Base-by-base conservation (phyloP, 805 yeast species). In the Pichia kluyveri region DNA sequence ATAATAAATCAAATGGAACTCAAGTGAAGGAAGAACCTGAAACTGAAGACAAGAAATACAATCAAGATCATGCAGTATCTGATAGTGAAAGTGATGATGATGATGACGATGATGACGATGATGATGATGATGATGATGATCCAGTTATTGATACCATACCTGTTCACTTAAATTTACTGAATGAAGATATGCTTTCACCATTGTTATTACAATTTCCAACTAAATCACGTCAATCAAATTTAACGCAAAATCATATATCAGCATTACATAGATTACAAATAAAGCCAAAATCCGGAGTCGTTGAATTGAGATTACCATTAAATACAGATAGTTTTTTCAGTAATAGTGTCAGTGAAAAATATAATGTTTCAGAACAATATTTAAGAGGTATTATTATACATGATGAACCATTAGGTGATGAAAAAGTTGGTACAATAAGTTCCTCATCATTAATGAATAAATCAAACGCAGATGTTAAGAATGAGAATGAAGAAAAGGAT, bases 291-390 rank as follows among this genome's bases (percentile, higher is more conserved):
- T 72, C 87, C 1, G 76, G 79, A 2, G 71, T 80, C 12, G 67
- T 93, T 51, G 95, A 87, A 60, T 74, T 90, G 37, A 86, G 83
- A 51, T 69, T 86, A 8, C 95, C 96, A 14, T 66, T 87, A 44
- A 83, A 83, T 46, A 83, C 86, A 0, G 57, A 69, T 7, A 73
- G 73, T 41, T 88, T 84, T 57, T 86, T 79, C 59, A 91, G 89
- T 60, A 72, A 68, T 40, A 67, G 72, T 12, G 82, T 81, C 56
- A 72, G 83, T 8, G 80, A 72, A 26, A 74, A 76, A 46, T 85
- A 76, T 9, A 69, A 74, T 1, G 75, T 83, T 8, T 69, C 70
- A 19, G 70, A 68, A 36, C 95, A 89, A 57, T 71, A 79, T 1
- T 67, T 86, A 43, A 78, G 75, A 41, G 97, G 97, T 8, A 88